phyloP scores from a whole-genome alignment of 2,329 filamentous ascomycete genomes.

The Penicillium occitanis region DNA sequence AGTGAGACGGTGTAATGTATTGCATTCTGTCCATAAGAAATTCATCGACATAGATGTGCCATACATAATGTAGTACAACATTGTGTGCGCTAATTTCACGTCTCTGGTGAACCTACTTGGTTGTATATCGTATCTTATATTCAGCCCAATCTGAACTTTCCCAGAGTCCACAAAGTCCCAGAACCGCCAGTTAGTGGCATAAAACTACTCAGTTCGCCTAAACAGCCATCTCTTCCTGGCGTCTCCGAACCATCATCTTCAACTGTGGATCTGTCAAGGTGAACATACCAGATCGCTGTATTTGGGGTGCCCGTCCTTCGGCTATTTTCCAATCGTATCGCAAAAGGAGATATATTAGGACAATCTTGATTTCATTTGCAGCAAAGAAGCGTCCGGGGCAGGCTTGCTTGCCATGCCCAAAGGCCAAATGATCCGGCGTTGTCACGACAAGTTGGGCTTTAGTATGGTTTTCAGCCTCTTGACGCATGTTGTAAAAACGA shows the following conservation, averaged over 20 bases:
- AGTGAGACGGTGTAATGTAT: too few species aligned
- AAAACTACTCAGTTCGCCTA: background rate
- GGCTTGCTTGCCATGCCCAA: slow-evolving; percentile 58
- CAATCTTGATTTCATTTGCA: slow-evolving; percentile 28
- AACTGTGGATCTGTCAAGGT: background rate
- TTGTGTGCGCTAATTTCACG: too few species aligned
- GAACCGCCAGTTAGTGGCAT: background rate
- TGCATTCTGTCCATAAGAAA: too few species aligned
- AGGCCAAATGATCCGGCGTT: slow-evolving; percentile 50
- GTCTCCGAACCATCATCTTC: slow-evolving; percentile 9
- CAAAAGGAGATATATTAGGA: slow-evolving; percentile 30
- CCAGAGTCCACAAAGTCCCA: background rate
- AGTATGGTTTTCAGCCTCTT: background rate
- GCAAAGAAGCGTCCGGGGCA: slow-evolving; percentile 36
- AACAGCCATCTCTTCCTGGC: slow-evolving; percentile 14
- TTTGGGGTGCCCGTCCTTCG: slow-evolving; percentile 12
- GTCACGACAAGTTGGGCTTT: background rate
- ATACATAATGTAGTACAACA: too few species aligned
- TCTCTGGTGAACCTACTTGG: too few species aligned
- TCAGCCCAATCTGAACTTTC: background rate
- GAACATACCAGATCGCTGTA: slow-evolving; percentile 3
- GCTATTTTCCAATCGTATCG: slow-evolving; percentile 29
- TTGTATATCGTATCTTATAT: background rate
- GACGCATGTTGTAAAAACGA: slow-evolving; percentile 37
- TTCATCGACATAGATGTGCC: too few species aligned